Evolutionary conservation across 352 stramenopile species (phyloP).

Genomic region (Phytophthora pini): DNA sequence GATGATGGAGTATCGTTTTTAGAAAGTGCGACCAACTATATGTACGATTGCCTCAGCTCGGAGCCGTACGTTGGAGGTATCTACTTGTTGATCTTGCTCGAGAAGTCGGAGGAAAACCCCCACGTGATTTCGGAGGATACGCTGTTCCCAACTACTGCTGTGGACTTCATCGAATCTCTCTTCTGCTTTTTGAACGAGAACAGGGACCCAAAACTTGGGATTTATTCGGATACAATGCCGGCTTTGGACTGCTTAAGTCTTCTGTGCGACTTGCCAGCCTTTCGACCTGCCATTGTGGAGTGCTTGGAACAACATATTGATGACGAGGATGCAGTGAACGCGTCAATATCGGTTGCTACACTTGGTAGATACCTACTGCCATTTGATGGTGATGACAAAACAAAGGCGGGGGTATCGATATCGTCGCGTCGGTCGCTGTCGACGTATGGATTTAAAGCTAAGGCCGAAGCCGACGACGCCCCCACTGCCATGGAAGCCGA

Average conservation of each 20-base stretch:
- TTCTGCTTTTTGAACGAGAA: slow-evolving; percentile 87
- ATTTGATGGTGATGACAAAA: slow-evolving; percentile 62
- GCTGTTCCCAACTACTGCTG: slow-evolving; percentile 57
- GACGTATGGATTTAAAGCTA: slow-evolving; percentile 75
- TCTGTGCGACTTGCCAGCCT: slow-evolving; percentile 67
- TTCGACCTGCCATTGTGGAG: slow-evolving; percentile 63
- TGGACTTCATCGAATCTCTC: slow-evolving; percentile 67
- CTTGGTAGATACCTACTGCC: slow-evolving; percentile 78
- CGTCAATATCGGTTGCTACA: slow-evolving; percentile 76
- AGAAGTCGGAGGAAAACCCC: slow-evolving; percentile 63
- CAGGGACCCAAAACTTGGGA: slow-evolving; percentile 66
- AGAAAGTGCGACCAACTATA: slow-evolving; percentile 74
- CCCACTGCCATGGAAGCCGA: slow-evolving; percentile 58
- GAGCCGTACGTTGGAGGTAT: slow-evolving; percentile 77
- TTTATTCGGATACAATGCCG: slow-evolving; percentile 82
- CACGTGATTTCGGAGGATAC: slow-evolving; percentile 56
- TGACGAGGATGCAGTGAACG: slow-evolving; percentile 64
- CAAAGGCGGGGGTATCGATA: slow-evolving; percentile 69
- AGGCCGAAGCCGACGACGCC: slow-evolving; percentile 36
- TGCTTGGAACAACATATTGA: slow-evolving; percentile 73
- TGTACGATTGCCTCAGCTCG: slow-evolving; percentile 81
- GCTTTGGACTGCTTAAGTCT: slow-evolving; percentile 76
- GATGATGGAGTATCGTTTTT: slow-evolving; percentile 69
- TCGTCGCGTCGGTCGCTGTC: slow-evolving; percentile 79
- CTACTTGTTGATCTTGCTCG: slow-evolving; percentile 71